A percentile compares a stretch with the other conserved stretches of the same genome.
These are phyloP conservation scores for Fusarium ramigenum DNA, from an alignment of 2,329 filamentous ascomycete species.

Conservation along the genomic window DNA sequence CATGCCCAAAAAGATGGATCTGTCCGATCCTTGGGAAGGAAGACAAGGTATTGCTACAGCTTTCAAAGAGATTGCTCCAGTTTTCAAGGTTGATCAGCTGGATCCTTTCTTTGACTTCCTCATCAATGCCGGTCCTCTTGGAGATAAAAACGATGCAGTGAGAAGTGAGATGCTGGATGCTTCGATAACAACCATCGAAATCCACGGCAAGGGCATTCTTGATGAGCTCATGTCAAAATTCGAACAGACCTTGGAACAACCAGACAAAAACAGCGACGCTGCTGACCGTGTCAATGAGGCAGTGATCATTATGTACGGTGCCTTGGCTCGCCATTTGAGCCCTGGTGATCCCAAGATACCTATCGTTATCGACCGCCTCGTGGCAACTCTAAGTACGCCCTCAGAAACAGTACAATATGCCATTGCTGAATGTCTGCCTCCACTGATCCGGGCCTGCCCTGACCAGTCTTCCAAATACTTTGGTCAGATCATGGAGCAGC, in stretches of 20 bases:
- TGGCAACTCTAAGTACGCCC: constrained; percentile 89
- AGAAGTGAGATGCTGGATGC: constrained; percentile 92
- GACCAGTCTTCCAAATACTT: constrained; percentile 84
- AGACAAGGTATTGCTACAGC: constrained; percentile 89
- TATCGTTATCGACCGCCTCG: constrained; percentile 84
- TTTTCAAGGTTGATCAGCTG: constrained; percentile 74
- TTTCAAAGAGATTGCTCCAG: constrained; percentile 80
- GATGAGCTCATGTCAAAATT: constrained; percentile 93
- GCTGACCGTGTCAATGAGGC: constrained; percentile 95
- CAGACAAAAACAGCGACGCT: constrained; percentile 81
- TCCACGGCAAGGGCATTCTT: constrained; percentile 82
- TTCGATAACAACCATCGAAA: constrained; percentile 80
- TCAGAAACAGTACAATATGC: constrained; percentile 98
- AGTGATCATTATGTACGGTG: constrained; percentile 96
- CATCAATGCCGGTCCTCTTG: constrained; percentile 86
- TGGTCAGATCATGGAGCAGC: constrained; percentile 79
- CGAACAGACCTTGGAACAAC: constrained; percentile 85
- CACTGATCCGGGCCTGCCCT: constrained; percentile 82
- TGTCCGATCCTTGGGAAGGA: constrained; percentile 89
- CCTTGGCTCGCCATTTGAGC: constrained; percentile 86
- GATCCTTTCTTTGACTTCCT: constrained; percentile 85
- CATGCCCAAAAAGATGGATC: constrained; percentile 89
- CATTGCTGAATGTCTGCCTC: constrained; percentile 91
- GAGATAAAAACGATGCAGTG: constrained; percentile 80
- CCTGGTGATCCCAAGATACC: constrained; percentile 88